These are phyloP conservation scores for Metschnikowia borealis DNA, from an alignment of 805 yeast genomes.

Conservation along the genomic window DNA sequence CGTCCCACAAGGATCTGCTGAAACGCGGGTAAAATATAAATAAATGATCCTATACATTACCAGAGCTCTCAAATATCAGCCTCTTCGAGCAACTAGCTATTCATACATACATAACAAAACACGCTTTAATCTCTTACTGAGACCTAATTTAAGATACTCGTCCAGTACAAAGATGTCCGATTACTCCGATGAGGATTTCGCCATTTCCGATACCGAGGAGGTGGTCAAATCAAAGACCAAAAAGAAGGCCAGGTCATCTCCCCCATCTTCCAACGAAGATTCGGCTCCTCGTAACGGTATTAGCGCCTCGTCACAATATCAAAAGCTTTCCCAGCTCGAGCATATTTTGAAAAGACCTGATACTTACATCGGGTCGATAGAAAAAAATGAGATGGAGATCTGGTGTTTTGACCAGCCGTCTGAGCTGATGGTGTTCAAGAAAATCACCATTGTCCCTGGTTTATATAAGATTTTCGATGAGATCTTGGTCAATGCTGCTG, in stretches of 20 bases:
- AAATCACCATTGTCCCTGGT: constrained; percentile 90
- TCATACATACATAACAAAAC: background rate
- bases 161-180: constrained; percentile 9
- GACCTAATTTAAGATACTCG: background rate
- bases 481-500: constrained; percentile 96
- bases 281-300: constrained; percentile 15
- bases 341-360: constrained; percentile 97
- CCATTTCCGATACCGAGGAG: constrained; percentile 9
- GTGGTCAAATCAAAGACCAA: constrained; percentile 7
- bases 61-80: background rate
- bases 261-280: constrained; percentile 15
- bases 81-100: background rate
- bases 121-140: background rate
- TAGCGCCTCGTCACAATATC: constrained; percentile 71
- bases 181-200: constrained; percentile 12
- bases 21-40: constrained; percentile 4
- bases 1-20: background rate
- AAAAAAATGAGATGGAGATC: constrained; percentile 69
- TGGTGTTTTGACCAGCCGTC: constrained; percentile 68
- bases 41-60: background rate
- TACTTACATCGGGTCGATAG: constrained; percentile 95
- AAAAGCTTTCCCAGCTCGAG: constrained; percentile 89
- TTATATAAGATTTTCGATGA: constrained; percentile 95
- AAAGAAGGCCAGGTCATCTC: constrained; percentile 9
- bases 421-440: constrained; percentile 46